Base-by-base conservation (phyloP, 108 stramenopile species). In the Cyclotella kingstonii region DNA sequence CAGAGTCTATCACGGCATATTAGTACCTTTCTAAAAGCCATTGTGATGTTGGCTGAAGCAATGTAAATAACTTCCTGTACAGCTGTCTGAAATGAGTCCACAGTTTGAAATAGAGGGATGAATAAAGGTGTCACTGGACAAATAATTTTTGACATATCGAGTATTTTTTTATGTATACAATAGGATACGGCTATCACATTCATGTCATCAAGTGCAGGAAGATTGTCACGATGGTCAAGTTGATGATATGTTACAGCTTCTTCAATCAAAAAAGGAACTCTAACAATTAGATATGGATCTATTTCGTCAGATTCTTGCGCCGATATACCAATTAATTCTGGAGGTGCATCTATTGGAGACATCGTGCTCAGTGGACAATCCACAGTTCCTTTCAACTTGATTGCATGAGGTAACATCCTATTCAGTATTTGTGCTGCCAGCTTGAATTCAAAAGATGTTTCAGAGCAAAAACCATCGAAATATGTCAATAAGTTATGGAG, bases 71-170 rank as follows among this genome's bases (percentile, higher is more conserved):
- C n/a, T 31, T 25, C 0, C n/a, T 49, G 15, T 44, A 34, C 23
- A n/a, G n/a, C n/a, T n/a, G n/a, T n/a, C n/a, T n/a, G n/a, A n/a
- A n/a, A n/a, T n/a, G 18, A 26, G 52, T 87, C 86, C n/a, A 89
- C 27, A 31, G 64, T 66, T n/a, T 70, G 41, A 41, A 93, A 86
- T 15, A 93, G 60, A 35, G 84, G 81, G 45, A 65, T 81, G 3
- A 89, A 40, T 11, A 79, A 44, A 27, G 83, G 84, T 7, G 86
- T 87, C 9, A 93, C 77, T 2, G 84, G 75, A 66, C 91, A 93
- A 5, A 54, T 39, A 18, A 89, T 65, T 17, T 26, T 27, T 5
- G 82, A 71, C 47, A 65, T 27, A 38, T 93, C 88, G 11, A 84
- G 38, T 8, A 54, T 71, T 35, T 72, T 76, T 38, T 68, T 70